Base-by-base conservation (phyloP, 2,329 filamentous ascomycete species). In the Madurella fahalii region DNA sequence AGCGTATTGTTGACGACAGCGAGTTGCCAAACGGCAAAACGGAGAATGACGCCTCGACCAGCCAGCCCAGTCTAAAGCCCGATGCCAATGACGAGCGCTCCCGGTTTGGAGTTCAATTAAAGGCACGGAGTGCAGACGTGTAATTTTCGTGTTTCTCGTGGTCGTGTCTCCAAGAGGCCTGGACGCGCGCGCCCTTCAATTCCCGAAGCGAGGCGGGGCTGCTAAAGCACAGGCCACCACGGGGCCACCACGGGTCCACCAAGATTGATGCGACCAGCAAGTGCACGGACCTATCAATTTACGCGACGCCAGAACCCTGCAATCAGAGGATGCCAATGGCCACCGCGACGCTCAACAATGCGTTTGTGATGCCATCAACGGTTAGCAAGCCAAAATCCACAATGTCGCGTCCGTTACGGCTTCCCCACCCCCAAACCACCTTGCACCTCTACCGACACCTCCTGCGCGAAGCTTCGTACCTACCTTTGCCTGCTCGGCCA, bases 391-490 rank as follows among this genome's bases (percentile, higher is more conserved):
- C 2, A 17, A 37, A 13, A 11, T 20, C 48, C 48, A 54, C 18
- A 18, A 72, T 72, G 68, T 67, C 67, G 47, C 66, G 68, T 20
- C 69, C 67, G 48, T 68, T 74, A 18, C 67, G 67, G 16, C 62
- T 67, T 40, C 69, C 61, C 16, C 52, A 48, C 12, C 63, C 63
- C 12, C 30, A 50, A 18, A 64, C 54, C 1, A 44, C 71, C 4
- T 62, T 76, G 13, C 75, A 78, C 61, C 67, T 83, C 45, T 86
- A 83, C 66, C 77, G 83, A 53, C 75, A 81, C 54, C 70, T 86
- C 18, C 78, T 86, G 37, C 81, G 83, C 56, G 81, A 85, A 70
- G 72, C 75, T 40, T 77, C 79, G 30, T 86, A 86, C 64, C 77
- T 86, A 2, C 81, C 82, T 1, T 72, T 73, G 2, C 67, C 77